These are phyloP conservation scores for Ganoderma lingzhi DNA, from an alignment of 1,284 basidiomycete genomes.

Conservation along the genomic window DNA sequence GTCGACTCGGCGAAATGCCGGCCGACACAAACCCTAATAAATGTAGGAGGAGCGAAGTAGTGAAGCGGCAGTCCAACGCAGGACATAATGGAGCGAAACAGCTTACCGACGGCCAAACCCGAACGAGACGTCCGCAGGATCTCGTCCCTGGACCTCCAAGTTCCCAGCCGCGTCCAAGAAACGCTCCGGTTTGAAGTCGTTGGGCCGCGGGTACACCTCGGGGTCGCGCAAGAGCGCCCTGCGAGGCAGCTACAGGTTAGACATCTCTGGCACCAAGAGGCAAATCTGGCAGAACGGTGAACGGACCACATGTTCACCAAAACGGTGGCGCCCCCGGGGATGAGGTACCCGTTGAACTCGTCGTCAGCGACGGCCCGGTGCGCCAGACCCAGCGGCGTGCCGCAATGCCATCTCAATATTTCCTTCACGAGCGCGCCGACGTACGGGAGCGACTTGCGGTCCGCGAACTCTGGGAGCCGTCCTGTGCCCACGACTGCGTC, in stretches of 20 bases:
- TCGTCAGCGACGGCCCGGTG: constrained; percentile 27
- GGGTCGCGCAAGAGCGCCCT: constrained; percentile 33
- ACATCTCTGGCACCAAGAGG: neutral
- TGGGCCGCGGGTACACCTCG: constrained; percentile 29
- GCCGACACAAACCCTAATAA: constrained; percentile 26
- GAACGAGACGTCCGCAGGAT: constrained; percentile 12
- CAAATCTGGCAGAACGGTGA: neutral
- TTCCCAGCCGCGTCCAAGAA: constrained; percentile 11
- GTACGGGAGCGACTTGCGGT: constrained; percentile 40
- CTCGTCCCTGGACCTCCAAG: neutral
- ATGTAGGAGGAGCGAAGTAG: neutral
- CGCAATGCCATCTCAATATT: constrained; percentile 41
- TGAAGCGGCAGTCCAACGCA: neutral
- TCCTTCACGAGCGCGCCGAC: constrained; percentile 44
- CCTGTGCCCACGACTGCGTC: constrained; percentile 40
- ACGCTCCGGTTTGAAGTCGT: constrained; percentile 26
- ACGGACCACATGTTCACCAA: constrained; percentile 27
- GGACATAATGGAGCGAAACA: neutral
- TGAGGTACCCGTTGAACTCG: constrained; percentile 22
- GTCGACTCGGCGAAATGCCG: constrained; percentile 15
- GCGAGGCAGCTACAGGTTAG: neutral
- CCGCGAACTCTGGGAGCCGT: constrained; percentile 42
- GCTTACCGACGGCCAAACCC: constrained; percentile 24
- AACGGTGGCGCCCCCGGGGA: constrained; percentile 23
- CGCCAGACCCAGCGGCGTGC: constrained; percentile 29